Evolutionary conservation across 2,329 filamentous ascomycete genomes (phyloP).

Genomic region (Xylariaceae sp.): DNA sequence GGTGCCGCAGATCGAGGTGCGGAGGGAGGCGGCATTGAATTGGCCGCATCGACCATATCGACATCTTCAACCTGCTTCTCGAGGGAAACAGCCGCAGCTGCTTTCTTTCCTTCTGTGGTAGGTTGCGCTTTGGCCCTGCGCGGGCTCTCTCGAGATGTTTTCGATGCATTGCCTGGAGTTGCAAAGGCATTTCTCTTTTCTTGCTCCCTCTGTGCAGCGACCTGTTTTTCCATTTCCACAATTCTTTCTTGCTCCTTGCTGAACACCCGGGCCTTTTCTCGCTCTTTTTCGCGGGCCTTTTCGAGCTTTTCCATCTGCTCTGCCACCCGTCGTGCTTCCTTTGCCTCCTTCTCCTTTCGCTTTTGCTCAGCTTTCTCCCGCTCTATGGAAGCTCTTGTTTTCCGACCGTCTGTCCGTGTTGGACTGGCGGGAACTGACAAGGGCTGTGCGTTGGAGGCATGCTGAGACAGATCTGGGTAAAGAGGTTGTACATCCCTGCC

Average conservation of each 20-base stretch:
- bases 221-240: conserved; percentile 55
- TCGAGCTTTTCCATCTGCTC: conserved; percentile 66
- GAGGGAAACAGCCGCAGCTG: conserved; percentile 36
- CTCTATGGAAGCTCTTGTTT: conserved; percentile 62
- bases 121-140: conserved; percentile 47
- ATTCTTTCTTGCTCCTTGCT: conserved; percentile 60
- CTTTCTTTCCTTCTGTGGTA: conserved; percentile 37
- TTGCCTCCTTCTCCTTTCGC: conserved; percentile 61
- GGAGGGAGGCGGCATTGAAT: conserved; percentile 62
- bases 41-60: conserved; percentile 60
- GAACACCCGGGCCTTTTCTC: conserved; percentile 65
- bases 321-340: conserved; percentile 62
- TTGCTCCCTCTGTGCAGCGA: conserved; percentile 56
- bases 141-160: conserved; percentile 54
- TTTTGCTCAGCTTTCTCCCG: conserved; percentile 65
- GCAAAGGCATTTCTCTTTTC: conserved; percentile 43
- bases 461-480: conserved; percentile 51
- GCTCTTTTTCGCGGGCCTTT: conserved; percentile 70
- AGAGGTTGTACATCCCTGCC: conserved; percentile 40
- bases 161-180: conserved; percentile 46
- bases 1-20: conserved; percentile 55
- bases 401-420: conserved; percentile 46
- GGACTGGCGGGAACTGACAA: conserved; percentile 46
- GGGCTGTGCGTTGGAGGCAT: conserved; percentile 37
- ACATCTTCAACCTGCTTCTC: conserved; percentile 46